These are phyloP conservation scores for Periconia sp. DNA, from an alignment of 2,329 filamentous ascomycete genomes.

Conservation along the genomic window DNA sequence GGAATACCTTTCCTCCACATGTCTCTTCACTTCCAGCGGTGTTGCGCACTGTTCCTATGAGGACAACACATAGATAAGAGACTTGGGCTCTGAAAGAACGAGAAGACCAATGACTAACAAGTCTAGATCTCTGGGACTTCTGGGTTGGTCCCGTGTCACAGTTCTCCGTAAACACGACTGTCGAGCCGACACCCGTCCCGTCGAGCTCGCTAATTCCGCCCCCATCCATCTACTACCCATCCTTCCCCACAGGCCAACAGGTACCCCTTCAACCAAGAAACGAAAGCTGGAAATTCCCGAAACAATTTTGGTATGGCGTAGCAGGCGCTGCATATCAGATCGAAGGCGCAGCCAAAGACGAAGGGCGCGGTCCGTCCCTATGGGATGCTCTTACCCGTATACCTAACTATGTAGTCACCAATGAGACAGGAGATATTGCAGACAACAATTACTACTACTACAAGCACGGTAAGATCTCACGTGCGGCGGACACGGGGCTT, in stretches of 20 bases:
- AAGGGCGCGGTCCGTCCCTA: conserved; percentile 48
- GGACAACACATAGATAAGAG: neutral
- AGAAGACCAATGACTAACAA: too few species aligned
- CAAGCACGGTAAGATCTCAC: conserved; percentile 43
- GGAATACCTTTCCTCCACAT: neutral
- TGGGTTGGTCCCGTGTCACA: conserved; percentile 27
- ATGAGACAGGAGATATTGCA: conserved; percentile 55
- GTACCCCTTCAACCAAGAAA: conserved; percentile 33
- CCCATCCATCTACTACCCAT: conserved; percentile 37
- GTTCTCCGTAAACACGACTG: conserved; percentile 27
- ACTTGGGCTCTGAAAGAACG: too few species aligned
- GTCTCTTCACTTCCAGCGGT: neutral
- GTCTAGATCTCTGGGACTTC: conserved; percentile 24
- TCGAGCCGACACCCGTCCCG: conserved; percentile 39
- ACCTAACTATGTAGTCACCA: conserved; percentile 32
- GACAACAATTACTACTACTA: conserved; percentile 59
- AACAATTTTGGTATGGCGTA: conserved; percentile 51
- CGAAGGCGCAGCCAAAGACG: conserved; percentile 51
- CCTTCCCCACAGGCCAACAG: conserved; percentile 40
- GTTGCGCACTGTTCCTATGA: neutral
- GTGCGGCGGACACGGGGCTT: too few species aligned
- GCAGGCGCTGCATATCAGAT: conserved; percentile 52
- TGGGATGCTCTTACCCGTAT: conserved; percentile 47
- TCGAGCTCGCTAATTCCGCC: conserved; percentile 41
- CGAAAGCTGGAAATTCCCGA: conserved; percentile 32